Percentiles rank a stretch among this genome's conserved stretches.
These are phyloP conservation scores for Tetrahymena thermophila DNA, from an alignment of 73 alveolate species.

Conservation along the genomic window DNA sequence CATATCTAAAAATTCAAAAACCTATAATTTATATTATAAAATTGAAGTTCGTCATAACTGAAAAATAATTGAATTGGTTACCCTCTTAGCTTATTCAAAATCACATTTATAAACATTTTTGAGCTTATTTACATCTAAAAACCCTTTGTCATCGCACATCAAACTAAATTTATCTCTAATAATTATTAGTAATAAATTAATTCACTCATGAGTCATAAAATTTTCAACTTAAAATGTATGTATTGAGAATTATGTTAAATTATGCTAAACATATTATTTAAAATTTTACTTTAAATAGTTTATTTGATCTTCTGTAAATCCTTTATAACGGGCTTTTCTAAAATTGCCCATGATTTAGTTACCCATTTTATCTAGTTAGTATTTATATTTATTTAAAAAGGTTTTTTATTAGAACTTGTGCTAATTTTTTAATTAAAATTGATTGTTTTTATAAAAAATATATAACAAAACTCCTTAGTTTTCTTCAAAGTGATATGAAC, in stretches of 20 bases:
- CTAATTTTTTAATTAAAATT: not conserved
- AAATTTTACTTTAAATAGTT: constrained; percentile 34
- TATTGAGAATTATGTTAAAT: not conserved
- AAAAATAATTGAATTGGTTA: not conserved
- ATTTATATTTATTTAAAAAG: not conserved
- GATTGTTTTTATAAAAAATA: not conserved
- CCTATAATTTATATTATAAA: not conserved
- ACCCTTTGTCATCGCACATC: constrained; percentile 15
- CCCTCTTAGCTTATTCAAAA: not conserved
- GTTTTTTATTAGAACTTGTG: not conserved
- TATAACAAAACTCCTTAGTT: not conserved
- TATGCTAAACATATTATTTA: not conserved
- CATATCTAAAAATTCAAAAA: not conserved
- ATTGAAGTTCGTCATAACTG: not conserved
- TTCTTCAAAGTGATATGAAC: not conserved
- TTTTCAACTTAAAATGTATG: too few species aligned
- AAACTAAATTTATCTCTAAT: not conserved
- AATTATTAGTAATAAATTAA: not conserved
- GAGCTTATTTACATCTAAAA: not conserved
- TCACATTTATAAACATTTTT: not conserved
- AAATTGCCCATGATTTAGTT: constrained; percentile 43
- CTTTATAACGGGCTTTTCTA: constrained; percentile 32
- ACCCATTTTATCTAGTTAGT: constrained; percentile 10
- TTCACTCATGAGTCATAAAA: not conserved
- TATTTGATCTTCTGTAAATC: constrained; percentile 28